phyloP scores from a whole-genome alignment of 2,329 filamentous ascomycete genomes.

The Metarhizium brunneum region DNA sequence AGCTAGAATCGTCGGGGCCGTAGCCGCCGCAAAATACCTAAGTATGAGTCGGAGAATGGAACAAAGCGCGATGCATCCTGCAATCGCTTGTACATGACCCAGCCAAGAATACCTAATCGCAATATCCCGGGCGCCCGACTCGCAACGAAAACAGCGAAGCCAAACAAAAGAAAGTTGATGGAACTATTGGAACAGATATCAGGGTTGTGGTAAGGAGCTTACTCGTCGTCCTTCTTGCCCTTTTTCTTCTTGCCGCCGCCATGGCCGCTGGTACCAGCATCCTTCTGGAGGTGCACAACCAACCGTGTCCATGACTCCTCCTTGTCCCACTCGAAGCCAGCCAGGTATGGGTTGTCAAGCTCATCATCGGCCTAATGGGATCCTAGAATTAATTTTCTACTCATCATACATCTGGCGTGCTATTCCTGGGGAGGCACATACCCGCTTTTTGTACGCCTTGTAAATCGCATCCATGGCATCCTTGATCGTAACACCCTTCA shows the following conservation, averaged over 20 bases:
- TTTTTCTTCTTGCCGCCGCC: slow-evolving; percentile 57
- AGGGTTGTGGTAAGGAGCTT: slow-evolving; percentile 14
- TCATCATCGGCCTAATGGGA: slow-evolving; percentile 72
- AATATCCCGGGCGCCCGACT: slow-evolving; percentile 33
- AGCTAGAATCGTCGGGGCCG: slow-evolving; percentile 1
- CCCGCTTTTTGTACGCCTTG: slow-evolving; percentile 96
- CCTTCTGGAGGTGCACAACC: slow-evolving; percentile 75
- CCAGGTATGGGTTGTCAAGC: slow-evolving; percentile 76
- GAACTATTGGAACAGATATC: slow-evolving; percentile 32
- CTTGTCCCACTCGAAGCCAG: slow-evolving; percentile 94
- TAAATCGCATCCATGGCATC: slow-evolving; percentile 91
- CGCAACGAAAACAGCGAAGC: slow-evolving; percentile 29
- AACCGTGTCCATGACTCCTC: slow-evolving; percentile 84
- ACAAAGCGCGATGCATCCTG: slow-evolving; percentile 18
- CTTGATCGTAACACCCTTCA: slow-evolving; percentile 94
- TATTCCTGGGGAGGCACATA: slow-evolving; percentile 32
- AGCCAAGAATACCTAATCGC: slow-evolving; percentile 31
- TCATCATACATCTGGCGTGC: not conserved
- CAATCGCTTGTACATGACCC: slow-evolving; percentile 18
- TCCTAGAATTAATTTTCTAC: slow-evolving; percentile 2
- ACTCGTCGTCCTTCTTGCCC: slow-evolving; percentile 55
- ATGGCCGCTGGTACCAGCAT: slow-evolving; percentile 43
- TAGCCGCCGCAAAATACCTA: not conserved
- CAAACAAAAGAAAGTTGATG: slow-evolving; percentile 26
- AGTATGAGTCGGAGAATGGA: slow-evolving; percentile 4